These are phyloP conservation scores for Monosporascus sp. DNA, from an alignment of 2,329 filamentous ascomycete species.

Conservation along the genomic window DNA sequence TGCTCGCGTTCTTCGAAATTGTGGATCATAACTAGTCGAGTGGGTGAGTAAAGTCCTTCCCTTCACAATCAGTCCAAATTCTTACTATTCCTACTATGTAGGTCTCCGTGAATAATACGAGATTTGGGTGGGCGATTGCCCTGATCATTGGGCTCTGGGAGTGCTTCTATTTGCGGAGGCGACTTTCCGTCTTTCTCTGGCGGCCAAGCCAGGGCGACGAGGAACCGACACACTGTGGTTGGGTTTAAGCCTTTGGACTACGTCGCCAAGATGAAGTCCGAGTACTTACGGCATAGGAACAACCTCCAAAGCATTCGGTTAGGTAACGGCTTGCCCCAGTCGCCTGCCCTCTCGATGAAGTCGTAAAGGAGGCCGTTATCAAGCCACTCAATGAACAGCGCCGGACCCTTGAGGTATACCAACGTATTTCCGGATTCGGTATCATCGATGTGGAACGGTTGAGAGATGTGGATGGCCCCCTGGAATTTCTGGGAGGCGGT, in stretches of 20 bases:
- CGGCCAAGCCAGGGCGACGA: slow-evolving; percentile 16
- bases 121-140: slow-evolving; percentile 8
- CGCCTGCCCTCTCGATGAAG: slow-evolving; percentile 6
- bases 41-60: background rate
- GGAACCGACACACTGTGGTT: slow-evolving; percentile 13
- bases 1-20: slow-evolving; percentile 12
- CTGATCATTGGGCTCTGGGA: slow-evolving; percentile 2
- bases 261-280: rapidly evolving
- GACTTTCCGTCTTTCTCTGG: background rate
- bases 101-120: slow-evolving; percentile 12
- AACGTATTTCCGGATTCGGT: background rate
- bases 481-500: slow-evolving; percentile 6
- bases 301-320: slow-evolving; percentile 19
- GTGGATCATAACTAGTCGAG: slow-evolving; percentile 15
- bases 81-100: slow-evolving; percentile 15
- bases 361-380: slow-evolving; percentile 11
- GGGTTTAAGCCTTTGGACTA: background rate
- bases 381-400: slow-evolving; percentile 16
- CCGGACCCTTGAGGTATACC: slow-evolving; percentile 4
- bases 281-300: slow-evolving; percentile 15
- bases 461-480: slow-evolving; percentile 12
- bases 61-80: background rate
- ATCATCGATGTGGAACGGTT: slow-evolving; percentile 6
- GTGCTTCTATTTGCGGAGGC: slow-evolving; percentile 1
- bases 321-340: slow-evolving; percentile 10